These are phyloP conservation scores for Platismatia glauca DNA, from an alignment of 495 filamentous ascomycete species.

Conservation along the genomic window DNA sequence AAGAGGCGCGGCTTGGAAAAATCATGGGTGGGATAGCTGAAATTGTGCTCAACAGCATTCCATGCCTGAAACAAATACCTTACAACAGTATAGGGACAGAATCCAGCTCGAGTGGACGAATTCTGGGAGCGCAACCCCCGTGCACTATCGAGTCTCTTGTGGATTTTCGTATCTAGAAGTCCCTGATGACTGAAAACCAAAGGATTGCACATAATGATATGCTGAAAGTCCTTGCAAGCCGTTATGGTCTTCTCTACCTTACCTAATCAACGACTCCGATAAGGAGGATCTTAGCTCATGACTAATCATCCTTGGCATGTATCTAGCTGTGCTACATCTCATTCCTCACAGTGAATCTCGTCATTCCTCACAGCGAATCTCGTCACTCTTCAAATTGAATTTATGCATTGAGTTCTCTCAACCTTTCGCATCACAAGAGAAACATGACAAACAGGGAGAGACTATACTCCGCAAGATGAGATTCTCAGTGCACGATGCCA, in stretches of 20 bases:
- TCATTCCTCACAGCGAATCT: too few species aligned
- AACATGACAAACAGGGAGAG: not conserved
- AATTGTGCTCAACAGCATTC: not conserved
- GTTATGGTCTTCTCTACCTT: not conserved
- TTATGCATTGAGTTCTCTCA: too few species aligned
- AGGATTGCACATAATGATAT: too few species aligned
- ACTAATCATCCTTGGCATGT: not conserved
- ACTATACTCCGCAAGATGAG: not conserved
- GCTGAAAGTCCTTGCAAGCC: not conserved
- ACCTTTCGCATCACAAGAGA: too few species aligned
- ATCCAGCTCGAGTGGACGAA: not conserved
- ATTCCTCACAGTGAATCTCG: too few species aligned
- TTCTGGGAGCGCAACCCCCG: not conserved
- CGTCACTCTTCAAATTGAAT: too few species aligned
- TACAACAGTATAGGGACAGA: too few species aligned
- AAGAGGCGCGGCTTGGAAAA: not conserved
- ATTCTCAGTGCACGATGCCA: not conserved
- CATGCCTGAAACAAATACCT: not conserved
- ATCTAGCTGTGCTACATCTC: not conserved
- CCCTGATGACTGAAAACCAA: not conserved
- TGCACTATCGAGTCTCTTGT: not conserved
- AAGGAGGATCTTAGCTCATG: not conserved
- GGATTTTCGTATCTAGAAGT: not conserved
- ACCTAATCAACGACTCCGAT: too few species aligned
- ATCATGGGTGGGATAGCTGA: not conserved